phyloP scores from a whole-genome alignment of 225 moss, liverwort and hornwort genomes.

The Bryum argenteum region DNA sequence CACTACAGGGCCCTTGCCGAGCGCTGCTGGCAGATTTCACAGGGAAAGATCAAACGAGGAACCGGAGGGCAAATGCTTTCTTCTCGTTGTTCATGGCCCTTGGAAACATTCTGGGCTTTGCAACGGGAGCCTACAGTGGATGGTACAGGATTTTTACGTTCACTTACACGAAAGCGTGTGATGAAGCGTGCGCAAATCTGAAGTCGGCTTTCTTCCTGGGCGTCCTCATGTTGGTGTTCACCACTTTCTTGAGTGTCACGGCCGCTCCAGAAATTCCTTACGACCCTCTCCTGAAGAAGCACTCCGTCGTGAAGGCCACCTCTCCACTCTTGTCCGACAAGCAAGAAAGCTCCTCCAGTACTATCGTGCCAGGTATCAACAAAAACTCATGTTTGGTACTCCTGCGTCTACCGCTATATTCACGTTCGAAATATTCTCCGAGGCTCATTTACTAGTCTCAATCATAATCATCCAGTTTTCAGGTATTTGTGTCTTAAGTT shows the following conservation, averaged over 20 bases:
- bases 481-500: no score
- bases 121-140: slow-evolving; percentile 75
- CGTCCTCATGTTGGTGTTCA: slow-evolving; percentile 53
- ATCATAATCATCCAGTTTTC: no score
- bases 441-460: no score
- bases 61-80: slow-evolving; percentile 77
- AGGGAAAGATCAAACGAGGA: slow-evolving; percentile 73
- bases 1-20: slow-evolving; percentile 84
- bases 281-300: slow-evolving; percentile 37
- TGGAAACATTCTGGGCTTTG: slow-evolving; percentile 86
- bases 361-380: slow-evolving; percentile 12
- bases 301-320: slow-evolving; percentile 35
- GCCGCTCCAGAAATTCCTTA: slow-evolving; percentile 77
- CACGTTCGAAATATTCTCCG: no score
- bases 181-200: slow-evolving; percentile 72
- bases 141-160: slow-evolving; percentile 65
- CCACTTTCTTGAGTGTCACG: slow-evolving; percentile 72
- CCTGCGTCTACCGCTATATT: no score
- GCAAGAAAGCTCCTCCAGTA: slow-evolving; percentile 30
- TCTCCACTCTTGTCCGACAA: slow-evolving; percentile 54
- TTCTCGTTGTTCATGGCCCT: slow-evolving; percentile 92
- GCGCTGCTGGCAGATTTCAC: slow-evolving; percentile 90
- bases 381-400: no score
- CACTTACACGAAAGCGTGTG: slow-evolving; percentile 63
- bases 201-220: slow-evolving; percentile 88